Conservation (phyloP, 495 filamentous ascomycete genomes). For the Tuber calosporum region DNA sequence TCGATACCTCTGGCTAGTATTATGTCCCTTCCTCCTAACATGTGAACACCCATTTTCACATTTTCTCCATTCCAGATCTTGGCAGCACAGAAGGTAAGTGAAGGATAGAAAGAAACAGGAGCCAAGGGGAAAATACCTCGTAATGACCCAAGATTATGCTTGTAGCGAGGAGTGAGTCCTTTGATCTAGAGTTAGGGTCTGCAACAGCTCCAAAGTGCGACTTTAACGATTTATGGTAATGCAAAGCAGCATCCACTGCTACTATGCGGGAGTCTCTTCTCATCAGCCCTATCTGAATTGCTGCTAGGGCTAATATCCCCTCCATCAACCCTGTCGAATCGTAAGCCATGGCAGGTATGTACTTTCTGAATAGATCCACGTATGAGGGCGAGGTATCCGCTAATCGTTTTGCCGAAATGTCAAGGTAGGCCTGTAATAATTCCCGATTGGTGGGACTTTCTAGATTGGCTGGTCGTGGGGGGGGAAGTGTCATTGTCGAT, state of each 20-base stretch:
- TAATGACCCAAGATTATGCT: slow-evolving; percentile 38
- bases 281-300: slow-evolving; percentile 34
- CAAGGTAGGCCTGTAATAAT: slow-evolving; percentile 33
- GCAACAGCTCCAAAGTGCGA: slow-evolving; percentile 27
- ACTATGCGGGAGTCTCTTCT: slow-evolving; percentile 30
- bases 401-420: slow-evolving; percentile 33
- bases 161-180: slow-evolving; percentile 28
- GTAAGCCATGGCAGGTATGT: slow-evolving; percentile 40
- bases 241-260: slow-evolving; percentile 31
- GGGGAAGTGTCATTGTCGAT: slow-evolving; percentile 32
- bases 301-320: slow-evolving; percentile 35
- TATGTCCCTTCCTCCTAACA: slow-evolving; percentile 38
- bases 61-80: slow-evolving; percentile 41
- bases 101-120: neutral
- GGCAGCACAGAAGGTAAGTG: slow-evolving; percentile 10
- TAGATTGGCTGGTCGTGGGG: slow-evolving; percentile 22
- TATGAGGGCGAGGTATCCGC: slow-evolving; percentile 38
- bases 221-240: slow-evolving; percentile 34
- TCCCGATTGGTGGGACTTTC: slow-evolving; percentile 33
- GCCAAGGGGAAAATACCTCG: slow-evolving; percentile 21
- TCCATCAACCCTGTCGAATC: slow-evolving; percentile 37
- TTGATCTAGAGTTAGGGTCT: slow-evolving; percentile 18
- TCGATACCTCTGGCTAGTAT: slow-evolving; percentile 35
- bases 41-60: slow-evolving; percentile 40
- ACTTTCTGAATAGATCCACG: slow-evolving; percentile 36